A percentile compares a stretch with the other conserved stretches of the same genome.
Evolutionary conservation across 148 eudicot genomes (phyloP).

Genomic region (Fallopia convolvulus): DNA sequence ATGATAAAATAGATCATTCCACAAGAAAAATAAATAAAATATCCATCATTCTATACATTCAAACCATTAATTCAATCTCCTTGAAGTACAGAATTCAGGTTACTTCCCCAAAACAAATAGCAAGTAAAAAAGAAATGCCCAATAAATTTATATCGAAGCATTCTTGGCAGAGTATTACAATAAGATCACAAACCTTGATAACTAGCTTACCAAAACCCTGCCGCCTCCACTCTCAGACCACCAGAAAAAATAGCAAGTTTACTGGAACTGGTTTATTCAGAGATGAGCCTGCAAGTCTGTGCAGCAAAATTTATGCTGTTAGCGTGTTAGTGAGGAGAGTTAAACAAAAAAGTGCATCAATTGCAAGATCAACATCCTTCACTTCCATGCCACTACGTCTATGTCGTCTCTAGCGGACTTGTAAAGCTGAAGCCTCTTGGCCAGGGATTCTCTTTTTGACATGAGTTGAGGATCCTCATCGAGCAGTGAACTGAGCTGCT

Average conservation of each 20-base stretch:
- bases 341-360: neutral
- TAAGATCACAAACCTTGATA: too few species aligned
- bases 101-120: too few species aligned
- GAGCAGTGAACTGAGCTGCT: conserved; percentile 82
- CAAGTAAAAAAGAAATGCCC: too few species aligned
- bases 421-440: conserved; percentile 78
- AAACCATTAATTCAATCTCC: too few species aligned
- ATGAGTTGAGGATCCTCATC: conserved; percentile 88
- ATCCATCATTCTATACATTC: too few species aligned
- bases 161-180: too few species aligned
- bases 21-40: too few species aligned
- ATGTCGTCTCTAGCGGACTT: conserved; percentile 96
- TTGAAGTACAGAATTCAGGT: too few species aligned
- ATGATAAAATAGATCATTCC: too few species aligned
- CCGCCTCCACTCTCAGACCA: neutral
- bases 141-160: too few species aligned
- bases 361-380: conserved; percentile 13
- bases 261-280: neutral
- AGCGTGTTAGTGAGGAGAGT: neutral
- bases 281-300: neutral
- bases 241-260: neutral
- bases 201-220: neutral
- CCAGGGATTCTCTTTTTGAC: conserved; percentile 71
- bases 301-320: too few species aligned
- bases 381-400: conserved; percentile 91